Evolutionary conservation across 768 basidiomycete genomes (phyloP), one percentile per base, ranked within the genome.

Genomic region (Chalciporus sphaerocephalus): DNA sequence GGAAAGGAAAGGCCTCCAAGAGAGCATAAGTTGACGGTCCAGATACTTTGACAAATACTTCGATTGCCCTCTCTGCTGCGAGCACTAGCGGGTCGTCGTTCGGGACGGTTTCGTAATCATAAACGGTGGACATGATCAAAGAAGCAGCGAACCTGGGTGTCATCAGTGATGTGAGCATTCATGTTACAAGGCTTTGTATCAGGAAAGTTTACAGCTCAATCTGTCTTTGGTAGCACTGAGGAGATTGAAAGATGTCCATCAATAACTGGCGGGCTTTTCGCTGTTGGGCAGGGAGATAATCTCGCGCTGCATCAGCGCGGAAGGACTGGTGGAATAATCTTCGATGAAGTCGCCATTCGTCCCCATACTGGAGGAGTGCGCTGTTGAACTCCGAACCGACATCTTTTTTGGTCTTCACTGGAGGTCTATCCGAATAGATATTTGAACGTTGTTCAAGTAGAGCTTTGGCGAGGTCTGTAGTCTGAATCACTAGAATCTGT

Each of bases 391-490:
- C 64, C 16, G 61, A 55, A 2, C 62, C 62, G 40, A 66, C 8
- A 4, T 65, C 61, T 44, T 60, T 51, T 4, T 47, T 50, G 20
- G 48, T 53, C 24, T 50, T 61, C 20, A 68, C 55, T 8, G 58
- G 54, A 2, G 70, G 71, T 16, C 72, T 53, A 47, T 67, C 71
- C 10, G 71, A 71, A 43, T 73, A 74, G 40, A 59, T 50, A 9
- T 47, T 53, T 22, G 66, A 62, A 17, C 69, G 66, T 41, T 65
- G 64, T 17, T 73, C 66, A 16, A 74, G 51, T 1, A 73, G 53
- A 34, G 60, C 65, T 36, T 54, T 64, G 4, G 67, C 71, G 10
- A 58, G 44, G 40, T 61, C 53, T 27, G 46, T 40, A 27, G 59
- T 65, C 40, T 66, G 65, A 11, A 72, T 53, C 33, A 72, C 38